Evolutionary conservation across 1,284 basidiomycete genomes (phyloP), one percentile per base, ranked within the genome.

Genomic region (Fistulinella cinereoalba): DNA sequence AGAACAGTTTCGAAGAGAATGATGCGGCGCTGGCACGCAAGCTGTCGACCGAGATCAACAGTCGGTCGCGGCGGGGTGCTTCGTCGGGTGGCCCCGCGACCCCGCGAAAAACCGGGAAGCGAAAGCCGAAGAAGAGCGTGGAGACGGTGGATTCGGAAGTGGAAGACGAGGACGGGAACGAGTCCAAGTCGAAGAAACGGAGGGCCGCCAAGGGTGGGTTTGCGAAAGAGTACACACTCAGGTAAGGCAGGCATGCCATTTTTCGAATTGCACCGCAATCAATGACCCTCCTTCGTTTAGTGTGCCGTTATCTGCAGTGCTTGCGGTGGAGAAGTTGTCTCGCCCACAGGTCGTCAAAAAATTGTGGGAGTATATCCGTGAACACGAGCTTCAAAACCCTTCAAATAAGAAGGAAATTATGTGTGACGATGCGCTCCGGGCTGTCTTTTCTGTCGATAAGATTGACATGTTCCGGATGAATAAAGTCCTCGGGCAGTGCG

Each of bases 391-490:
- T 38, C 91, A 94, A 68, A 90, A 93, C 61, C 89, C 91, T 4
- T 63, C 62, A 7, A 88, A 93, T 67, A 85, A 76, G 67, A 79
- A 80, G 50, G 86, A 92, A 66, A 93, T 94, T 49, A 56, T 93
- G 2, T 93, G 90, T 60, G 90, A 94, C 65, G 71, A 74, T 24
- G 73, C 69, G 32, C 67, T 93, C 56, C 76, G 75, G 49, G 77
- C 79, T 10, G 74, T 93, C 28, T 92, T 93, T 66, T 79, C 77
- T 49, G 77, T 79, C 16, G 83, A 89, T 55, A 85, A 81, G 61
- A 83, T 93, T 44, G 81, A 88, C 65, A 91, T 91, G 88, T 91
- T 92, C 71, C 80, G 74, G 57, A 92, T 92, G 88, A 92, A 91
- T 72, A 88, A 90, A 66, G 75, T 82, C 32, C 69, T 91, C 47